Base-by-base conservation (phyloP, 1,139 yeast genomes). In the Suhomyces wounanorum region DNA sequence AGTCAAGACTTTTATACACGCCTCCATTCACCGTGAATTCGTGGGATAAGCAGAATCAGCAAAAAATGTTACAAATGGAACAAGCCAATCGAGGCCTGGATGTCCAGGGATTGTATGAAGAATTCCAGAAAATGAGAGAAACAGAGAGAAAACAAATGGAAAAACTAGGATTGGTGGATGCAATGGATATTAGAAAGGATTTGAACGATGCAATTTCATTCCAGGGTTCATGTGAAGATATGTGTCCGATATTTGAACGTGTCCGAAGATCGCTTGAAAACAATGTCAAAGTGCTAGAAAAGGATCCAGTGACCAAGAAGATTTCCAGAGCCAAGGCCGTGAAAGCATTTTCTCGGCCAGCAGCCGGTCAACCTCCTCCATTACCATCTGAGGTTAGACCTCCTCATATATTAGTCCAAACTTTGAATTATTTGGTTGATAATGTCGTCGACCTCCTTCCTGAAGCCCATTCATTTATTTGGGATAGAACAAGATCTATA, bases 351-450 rank as follows among this genome's bases (percentile, higher is more conserved):
- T 89, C 96, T 33, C 77, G 99, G 59, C 98, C 99, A 0, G 97
- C 97, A 10, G 98, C 99, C 1, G 99, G 99, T 10, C 97, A 95
- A 59, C 96, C 97, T 1, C 98, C 98, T 5, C 96, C 98, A 3
- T 72, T 95, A 51, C 99, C 99, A 0, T 90, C 97, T 0, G 99
- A 95, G 66, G 99, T 95, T 1, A 78, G 99, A 56, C 97, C 99
- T 1, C 99, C 99, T 0, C 80, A 78, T 52, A 75, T 92, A 1
- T 70, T 95, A 47, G 78, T 78, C 10, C 63, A 73, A 37, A 85
- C 97, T 0, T 71, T 94, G 53, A 77, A 87, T 53, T 89, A 88
- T 63, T 76, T 94, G 45, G 81, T 89, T 6, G 84, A 84, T 17
- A 77, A 82, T 43, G 70, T 87, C 1, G 67, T 92, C 8, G 81